phyloP scores from a whole-genome alignment of 768 basidiomycete species.

The Pleurotus giganteus region DNA sequence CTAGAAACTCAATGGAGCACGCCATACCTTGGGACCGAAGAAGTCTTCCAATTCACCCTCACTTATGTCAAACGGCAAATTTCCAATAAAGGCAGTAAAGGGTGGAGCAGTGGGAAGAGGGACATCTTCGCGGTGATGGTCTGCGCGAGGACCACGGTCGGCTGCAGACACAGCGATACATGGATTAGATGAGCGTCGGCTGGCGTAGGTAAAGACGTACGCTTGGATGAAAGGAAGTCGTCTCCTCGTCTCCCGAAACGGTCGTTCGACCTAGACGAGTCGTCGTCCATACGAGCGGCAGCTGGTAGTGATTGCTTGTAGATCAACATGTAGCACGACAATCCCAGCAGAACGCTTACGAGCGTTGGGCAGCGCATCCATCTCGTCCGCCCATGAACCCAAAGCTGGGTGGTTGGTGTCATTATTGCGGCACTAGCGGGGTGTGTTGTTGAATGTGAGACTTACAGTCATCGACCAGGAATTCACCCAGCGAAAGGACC shows the following conservation, averaged over 20 bases:
- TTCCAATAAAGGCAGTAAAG: conserved; percentile 96
- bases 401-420: conserved; percentile 46
- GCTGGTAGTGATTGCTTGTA: conserved; percentile 39
- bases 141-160: conserved; percentile 44
- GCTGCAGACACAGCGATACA: conserved; percentile 29
- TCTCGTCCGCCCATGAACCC: conserved; percentile 99
- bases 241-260: conserved; percentile 55
- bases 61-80: conserved; percentile 89
- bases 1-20: background rate
- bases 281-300: conserved; percentile 68
- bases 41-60: conserved; percentile 81
- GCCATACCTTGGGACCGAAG: conserved; percentile 63
- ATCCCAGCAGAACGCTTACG: conserved; percentile 55
- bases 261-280: conserved; percentile 50
- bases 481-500: conserved; percentile 82
- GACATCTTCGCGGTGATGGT: conserved; percentile 79
- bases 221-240: conserved; percentile 60
- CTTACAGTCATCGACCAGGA: conserved; percentile 85
- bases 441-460: conserved; percentile 15
- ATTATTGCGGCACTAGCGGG: conserved; percentile 14
- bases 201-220: conserved; percentile 40
- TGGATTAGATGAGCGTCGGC: conserved; percentile 8
- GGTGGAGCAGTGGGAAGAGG: conserved; percentile 95
- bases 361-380: conserved; percentile 89
- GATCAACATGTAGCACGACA: conserved; percentile 1